Evolutionary conservation across 345 rosid genomes (phyloP), one percentile per base, ranked within the genome.

Genomic region (Populus deltoides): DNA sequence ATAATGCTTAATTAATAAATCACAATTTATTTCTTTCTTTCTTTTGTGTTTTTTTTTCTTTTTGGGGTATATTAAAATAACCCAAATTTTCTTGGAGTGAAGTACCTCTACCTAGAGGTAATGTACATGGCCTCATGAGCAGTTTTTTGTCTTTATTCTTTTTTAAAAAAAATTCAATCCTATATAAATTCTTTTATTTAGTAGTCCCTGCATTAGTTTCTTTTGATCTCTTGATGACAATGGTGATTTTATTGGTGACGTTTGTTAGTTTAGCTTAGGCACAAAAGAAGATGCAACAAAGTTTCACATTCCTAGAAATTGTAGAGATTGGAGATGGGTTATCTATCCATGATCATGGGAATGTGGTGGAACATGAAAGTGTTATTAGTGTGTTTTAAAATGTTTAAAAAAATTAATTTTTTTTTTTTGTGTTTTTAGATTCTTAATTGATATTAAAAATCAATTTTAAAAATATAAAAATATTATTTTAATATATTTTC

Each of bases 101-200:
- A 71, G 7, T 27, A 25, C 73, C 45, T 43, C 47, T 53, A 25
- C 73, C 45, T 53, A 53, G 68, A 72, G 76, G 55, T 79, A 81
- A 81, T 88, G 87, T 88, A 88, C 85, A 88, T 86, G 87, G 83
- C 86, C 87, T 79, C 81, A 55, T 86, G 85, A 86, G 80, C 33
- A 73, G 84, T 88, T 22, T 7, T 13, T 3, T 47, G n/a, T 39
- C 33, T 39, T 65, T 10, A 8, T 33, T 33, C 36, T 33, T 33
- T 33, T 33, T 33, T 4, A 11, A 7, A 27, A 17, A 24, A 83
- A 51, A 41, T 78, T 74, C 29, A 79, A 82, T 75, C 79, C 39
- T 75, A 88, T 86, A 86, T 84, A 79, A 81, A 88, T 86, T 88
- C 86, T 86, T 88, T 88, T 71, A 86, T 88, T 81, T 74, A 68